Evolutionary conservation across 352 stramenopile species (phyloP), one percentile per base, ranked within the genome.

Genomic region (Pythium insidiosum): DNA sequence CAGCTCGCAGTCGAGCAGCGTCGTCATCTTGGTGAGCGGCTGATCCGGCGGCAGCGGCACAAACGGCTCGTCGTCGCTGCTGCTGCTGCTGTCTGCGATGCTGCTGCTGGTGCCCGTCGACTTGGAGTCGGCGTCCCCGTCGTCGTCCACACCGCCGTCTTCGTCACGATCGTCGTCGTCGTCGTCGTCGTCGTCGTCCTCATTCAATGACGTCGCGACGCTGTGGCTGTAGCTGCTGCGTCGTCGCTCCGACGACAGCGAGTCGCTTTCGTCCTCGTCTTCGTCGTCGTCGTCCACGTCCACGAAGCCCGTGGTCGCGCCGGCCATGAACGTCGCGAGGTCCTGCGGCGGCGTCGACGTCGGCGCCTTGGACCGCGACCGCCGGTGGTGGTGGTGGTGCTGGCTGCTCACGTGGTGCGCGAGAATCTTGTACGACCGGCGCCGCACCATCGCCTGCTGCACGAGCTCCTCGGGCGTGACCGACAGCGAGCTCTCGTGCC

Each of bases 1-100:
- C 43, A 90, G 29, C 30, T 90, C 77, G 18, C 72, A 86, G 48
- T 90, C 77, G 28, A 90, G 22, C 10, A 90, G 44, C 15, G 74
- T 48, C 1, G 72, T 83, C 67, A 80, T 87, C 19, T 82, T 80
- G 5, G 61, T 39, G 2, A 89, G 56, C 18, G 67, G 51, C 21
- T 56, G 43, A 35, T 89, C 76, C 0, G 69, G 66, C 5, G 73
- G 50, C 10, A 84, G 56, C 2, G 71, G 67, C 45, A 80, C 69
- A 25, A 84, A 87, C 2, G 66, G 59, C 31, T 84, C 75, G 35
- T 79, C 68, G 24, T 81, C 72, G n/a, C n/a, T n/a, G n/a, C n/a
- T n/a, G n/a, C n/a, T n/a, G n/a, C n/a, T n/a, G n/a, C n/a, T n/a
- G n/a, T n/a, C n/a, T 23, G 47, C 47, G 5, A 43, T 34, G 38